Percentiles rank a stretch among this genome's conserved stretches.
Evolutionary conservation across 2,329 filamentous ascomycete species (phyloP).

Genomic region (Talaromyces pinophilus): DNA sequence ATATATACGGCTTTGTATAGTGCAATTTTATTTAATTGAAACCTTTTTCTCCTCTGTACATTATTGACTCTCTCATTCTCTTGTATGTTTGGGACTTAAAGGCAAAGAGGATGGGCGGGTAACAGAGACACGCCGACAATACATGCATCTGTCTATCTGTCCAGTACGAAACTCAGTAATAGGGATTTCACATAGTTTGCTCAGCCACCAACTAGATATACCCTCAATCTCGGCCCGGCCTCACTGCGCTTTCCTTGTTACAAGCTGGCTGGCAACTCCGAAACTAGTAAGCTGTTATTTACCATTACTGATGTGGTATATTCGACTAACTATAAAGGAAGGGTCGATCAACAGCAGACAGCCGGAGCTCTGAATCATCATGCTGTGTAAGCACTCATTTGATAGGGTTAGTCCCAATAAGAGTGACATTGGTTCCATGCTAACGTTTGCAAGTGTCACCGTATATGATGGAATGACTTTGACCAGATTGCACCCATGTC

Average conservation of each 20-base stretch:
- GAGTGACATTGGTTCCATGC: background rate
- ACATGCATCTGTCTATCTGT: background rate
- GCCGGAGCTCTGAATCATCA: background rate
- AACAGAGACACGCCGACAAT: background rate
- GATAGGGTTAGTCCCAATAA: background rate
- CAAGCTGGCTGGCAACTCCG: background rate
- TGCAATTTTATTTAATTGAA: background rate
- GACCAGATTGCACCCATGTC: background rate
- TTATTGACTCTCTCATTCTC: background rate
- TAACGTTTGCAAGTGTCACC: background rate
- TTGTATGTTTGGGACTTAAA: background rate
- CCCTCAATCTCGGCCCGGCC: background rate
- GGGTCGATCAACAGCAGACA: background rate
- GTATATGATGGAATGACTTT: background rate
- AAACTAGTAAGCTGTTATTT: background rate
- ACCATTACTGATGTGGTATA: background rate
- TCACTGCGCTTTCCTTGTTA: background rate
- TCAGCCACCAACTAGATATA: background rate
- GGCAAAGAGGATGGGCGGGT: background rate
- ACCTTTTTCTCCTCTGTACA: background rate
- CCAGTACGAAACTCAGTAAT: background rate
- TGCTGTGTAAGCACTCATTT: background rate
- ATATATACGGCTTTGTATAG: background rate
- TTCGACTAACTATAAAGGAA: background rate
- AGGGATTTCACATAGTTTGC: background rate